Percentiles rank a stretch among this genome's conserved stretches.
Conservation (phyloP, 306 rosid species). For the Lathyrus tuberosus region DNA sequence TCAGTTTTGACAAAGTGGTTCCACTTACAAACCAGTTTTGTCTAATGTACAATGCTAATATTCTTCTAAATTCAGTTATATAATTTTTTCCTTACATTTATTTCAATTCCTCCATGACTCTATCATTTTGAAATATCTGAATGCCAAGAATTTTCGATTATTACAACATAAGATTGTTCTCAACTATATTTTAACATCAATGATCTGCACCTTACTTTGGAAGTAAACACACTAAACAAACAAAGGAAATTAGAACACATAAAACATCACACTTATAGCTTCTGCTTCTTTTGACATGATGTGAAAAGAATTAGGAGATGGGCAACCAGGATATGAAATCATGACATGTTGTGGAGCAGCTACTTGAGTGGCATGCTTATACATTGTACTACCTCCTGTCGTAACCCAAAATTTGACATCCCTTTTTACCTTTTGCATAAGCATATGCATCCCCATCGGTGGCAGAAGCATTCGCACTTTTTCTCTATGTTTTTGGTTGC, state of each 20-base stretch:
- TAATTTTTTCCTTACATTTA: constrained; percentile 4
- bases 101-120: constrained; percentile 29
- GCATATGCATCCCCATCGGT: no score
- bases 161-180: constrained; percentile 21
- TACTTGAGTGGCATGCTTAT: no score
- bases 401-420: no score
- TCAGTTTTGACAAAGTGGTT: no score
- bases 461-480: no score
- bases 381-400: no score
- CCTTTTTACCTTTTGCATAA: no score
- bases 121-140: constrained; percentile 18
- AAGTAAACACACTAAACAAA: constrained; percentile 29
- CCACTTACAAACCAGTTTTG: neutral
- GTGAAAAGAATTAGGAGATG: constrained; percentile 72
- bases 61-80: constrained; percentile 17
- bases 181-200: constrained; percentile 22
- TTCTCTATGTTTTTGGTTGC: no score
- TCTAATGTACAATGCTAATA: constrained; percentile 15
- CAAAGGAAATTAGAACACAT: constrained; percentile 23
- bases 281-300: constrained; percentile 93
- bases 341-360: no score
- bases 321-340: constrained; percentile 70
- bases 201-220: neutral
- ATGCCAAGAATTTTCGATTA: constrained; percentile 17
- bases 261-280: constrained; percentile 79